Conservation (phyloP, 208 protist species). For the Trypanosoma brucei region DNA sequence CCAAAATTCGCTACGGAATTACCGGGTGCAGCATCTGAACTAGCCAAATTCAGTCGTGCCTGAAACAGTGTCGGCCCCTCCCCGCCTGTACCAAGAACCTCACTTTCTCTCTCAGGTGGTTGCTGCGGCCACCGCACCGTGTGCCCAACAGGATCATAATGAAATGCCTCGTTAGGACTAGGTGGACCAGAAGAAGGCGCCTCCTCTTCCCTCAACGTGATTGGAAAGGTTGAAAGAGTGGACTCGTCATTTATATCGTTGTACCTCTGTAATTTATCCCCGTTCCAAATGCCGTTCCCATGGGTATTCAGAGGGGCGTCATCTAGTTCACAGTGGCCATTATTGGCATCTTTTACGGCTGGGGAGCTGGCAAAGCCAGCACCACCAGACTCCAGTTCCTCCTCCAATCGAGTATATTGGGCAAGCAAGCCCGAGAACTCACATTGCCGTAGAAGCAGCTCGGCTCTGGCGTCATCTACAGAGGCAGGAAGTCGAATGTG, state of each 20-base stretch:
- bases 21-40: too few species aligned
- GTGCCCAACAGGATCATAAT: neutral
- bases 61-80: too few species aligned
- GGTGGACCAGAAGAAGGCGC: neutral
- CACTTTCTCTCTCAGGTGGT: too few species aligned
- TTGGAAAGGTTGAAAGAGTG: neutral
- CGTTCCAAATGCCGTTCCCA: neutral
- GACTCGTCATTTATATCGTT: neutral
- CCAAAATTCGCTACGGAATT: too few species aligned
- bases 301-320: neutral
- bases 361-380: neutral
- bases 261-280: neutral
- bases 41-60: too few species aligned
- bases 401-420: constrained; percentile 8
- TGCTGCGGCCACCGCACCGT: neutral
- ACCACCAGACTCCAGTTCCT: neutral
- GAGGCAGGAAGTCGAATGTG: constrained; percentile 18
- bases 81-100: too few species aligned
- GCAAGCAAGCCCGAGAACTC: constrained; percentile 18
- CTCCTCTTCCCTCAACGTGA: neutral
- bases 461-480: constrained; percentile 3
- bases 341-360: neutral
- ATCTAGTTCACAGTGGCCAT: neutral
- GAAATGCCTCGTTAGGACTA: neutral
- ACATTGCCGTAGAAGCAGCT: constrained; percentile 10